phyloP scores from a whole-genome alignment of 495 filamentous ascomycete species.

The Penicillium cataractarum region DNA sequence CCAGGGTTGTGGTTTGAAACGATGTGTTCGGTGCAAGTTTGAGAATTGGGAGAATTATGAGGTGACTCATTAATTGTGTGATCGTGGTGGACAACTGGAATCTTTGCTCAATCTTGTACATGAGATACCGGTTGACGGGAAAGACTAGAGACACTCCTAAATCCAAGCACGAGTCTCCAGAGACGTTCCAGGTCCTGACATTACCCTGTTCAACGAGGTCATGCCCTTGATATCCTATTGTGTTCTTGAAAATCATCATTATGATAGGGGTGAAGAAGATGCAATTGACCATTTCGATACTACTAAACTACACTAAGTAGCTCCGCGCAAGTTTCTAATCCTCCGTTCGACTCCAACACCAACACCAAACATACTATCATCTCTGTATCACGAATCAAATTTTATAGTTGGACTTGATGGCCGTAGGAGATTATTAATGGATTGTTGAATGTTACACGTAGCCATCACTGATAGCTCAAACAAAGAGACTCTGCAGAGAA shows the following conservation, averaged over 20 bases:
- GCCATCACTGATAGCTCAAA: not conserved
- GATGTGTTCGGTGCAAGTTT: slow-evolving; percentile 43
- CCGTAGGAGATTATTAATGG: too few relatives aligned
- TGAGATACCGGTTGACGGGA: not conserved
- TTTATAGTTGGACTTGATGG: not conserved
- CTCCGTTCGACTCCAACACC: not conserved
- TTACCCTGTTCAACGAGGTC: not conserved
- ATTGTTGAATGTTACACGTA: too few relatives aligned
- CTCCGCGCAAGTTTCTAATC: not conserved
- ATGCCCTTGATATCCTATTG: not conserved
- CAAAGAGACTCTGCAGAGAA: not conserved
- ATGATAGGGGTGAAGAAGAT: not conserved
- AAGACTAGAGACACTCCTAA: not conserved
- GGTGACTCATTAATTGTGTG: not conserved
- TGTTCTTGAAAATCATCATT: not conserved
- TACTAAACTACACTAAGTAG: too few relatives aligned
- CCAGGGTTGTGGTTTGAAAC: slow-evolving; percentile 35
- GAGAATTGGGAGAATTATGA: not conserved
- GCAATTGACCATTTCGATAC: too few relatives aligned
- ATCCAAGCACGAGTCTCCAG: not conserved
- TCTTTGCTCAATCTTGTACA: slow-evolving; percentile 1
- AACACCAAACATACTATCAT: not conserved
- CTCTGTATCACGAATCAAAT: not conserved
- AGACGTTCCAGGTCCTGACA: not conserved
- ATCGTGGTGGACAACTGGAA: not conserved